Conservation (phyloP, 75 land plant genomes). For the Picea glauca region DNA sequence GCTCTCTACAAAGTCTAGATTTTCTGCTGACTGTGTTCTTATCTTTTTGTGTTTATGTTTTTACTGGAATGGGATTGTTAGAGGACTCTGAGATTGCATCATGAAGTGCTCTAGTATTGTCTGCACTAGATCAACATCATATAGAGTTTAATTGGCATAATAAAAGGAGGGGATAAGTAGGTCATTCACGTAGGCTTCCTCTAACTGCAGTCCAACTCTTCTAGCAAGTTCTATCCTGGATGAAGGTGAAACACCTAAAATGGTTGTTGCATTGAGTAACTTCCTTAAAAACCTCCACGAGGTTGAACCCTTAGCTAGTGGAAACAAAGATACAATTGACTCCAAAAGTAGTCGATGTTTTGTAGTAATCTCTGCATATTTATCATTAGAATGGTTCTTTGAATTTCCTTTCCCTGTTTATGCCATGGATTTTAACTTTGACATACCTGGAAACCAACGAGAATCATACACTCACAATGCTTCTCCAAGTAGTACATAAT, state of each 20-base stretch:
- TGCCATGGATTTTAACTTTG: conserved; percentile 7
- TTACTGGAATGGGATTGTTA: conserved; percentile 14
- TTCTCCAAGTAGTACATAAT: conserved; percentile 51
- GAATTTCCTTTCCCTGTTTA: not conserved
- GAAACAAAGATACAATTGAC: conserved; percentile 61
- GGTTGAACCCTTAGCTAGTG: conserved; percentile 49
- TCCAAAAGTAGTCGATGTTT: conserved; percentile 49
- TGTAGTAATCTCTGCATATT: conserved; percentile 14
- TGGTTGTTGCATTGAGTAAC: conserved; percentile 54
- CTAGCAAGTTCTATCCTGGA: conserved; percentile 47
- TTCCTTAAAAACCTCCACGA: conserved; percentile 65
- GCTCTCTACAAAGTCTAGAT: conserved; percentile 29
- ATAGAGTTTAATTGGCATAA: too few relatives aligned
- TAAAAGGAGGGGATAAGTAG: conserved; percentile 45
- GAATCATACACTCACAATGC: conserved; percentile 58
- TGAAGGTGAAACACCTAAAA: too few relatives aligned
- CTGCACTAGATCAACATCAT: too few relatives aligned
- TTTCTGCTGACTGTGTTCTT: conserved; percentile 38
- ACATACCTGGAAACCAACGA: conserved; percentile 47
- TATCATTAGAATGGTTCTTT: not conserved
- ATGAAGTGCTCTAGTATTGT: conserved; percentile 60
- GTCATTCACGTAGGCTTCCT: too few relatives aligned
- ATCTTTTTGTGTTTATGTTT: conserved; percentile 7
- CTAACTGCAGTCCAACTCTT: conserved; percentile 65
- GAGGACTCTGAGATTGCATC: too few relatives aligned